These are phyloP conservation scores for Achaetomiella virescens DNA, from an alignment of 495 filamentous ascomycete species.

Conservation along the genomic window DNA sequence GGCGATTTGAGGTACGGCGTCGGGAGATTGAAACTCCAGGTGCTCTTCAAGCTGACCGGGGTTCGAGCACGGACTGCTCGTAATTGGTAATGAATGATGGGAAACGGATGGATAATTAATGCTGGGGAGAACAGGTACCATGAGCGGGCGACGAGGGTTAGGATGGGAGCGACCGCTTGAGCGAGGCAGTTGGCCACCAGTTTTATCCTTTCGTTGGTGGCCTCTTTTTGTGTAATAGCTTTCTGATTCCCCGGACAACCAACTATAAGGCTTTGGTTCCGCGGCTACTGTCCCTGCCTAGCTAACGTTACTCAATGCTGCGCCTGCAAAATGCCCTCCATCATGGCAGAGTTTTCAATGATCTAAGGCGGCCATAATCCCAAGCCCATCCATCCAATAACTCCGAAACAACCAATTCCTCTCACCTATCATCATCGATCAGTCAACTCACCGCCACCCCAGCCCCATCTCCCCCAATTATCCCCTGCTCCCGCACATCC, in stretches of 20 bases:
- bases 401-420: no score
- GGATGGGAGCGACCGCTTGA: no score
- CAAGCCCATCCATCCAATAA: no score
- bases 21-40: no score
- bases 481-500: background rate
- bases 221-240: background rate
- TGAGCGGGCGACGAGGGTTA: background rate
- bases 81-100: constrained; percentile 18
- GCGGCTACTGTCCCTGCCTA: background rate
- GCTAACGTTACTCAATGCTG: background rate
- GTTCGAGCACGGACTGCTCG: background rate
- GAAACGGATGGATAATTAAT: background rate
- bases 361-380: no score
- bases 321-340: no score
- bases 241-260: background rate
- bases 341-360: no score
- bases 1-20: no score
- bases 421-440: background rate
- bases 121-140: background rate
- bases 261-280: background rate
- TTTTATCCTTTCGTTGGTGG: background rate
- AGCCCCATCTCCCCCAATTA: background rate
- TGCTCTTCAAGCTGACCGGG: background rate
- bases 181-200: no score
- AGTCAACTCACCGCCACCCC: background rate